Base-by-base conservation (phyloP, 202 grass and related monocot genomes). In the Digitaria exilis region DNA sequence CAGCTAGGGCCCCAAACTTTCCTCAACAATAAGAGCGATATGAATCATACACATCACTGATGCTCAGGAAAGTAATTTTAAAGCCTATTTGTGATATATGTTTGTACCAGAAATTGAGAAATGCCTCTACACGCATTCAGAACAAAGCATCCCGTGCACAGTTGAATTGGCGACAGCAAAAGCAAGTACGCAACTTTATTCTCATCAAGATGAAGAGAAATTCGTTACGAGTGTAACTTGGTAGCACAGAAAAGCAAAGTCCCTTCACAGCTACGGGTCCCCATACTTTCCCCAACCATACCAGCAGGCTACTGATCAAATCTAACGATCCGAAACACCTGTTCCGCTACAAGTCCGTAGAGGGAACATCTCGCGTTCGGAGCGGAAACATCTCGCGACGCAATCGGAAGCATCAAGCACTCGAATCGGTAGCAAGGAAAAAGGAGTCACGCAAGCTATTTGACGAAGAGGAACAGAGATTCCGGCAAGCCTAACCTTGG, bases 401-500 rank as follows among this genome's bases (percentile, higher is more conserved):
- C 7, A 24, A 12, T 28, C 22, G 61, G 14, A 52, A 14, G 30
- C 56, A 64, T 26, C 55, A 17, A 50, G 18, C 44, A 31, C 13
- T 37, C 31, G 22, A 80, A 28, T 35, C 43, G 17, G 54, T n/a
- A 21, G 19, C 11, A 51, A 51, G 29, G 42, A 51, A 85, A 61
- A 25, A 10, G n/a, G n/a, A 78, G 61, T n/a, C 52, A 60, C 42
- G 41, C 30, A 49, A 49, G 51, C 74, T 46, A 70, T 61, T 79
- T 49, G 15, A 18, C 13, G 0, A 7, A 24, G 26, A 3, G 32
- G 31, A 18, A 44, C 7, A 65, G 22, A 13, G 26, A 5, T 60
- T 68, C 65, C 21, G 9, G 52, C 46, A 50, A 34, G 39, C 17
- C 59, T 39, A 9, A 97, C 94, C 88, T 89, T 93, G 67, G 86